Evolutionary conservation across 2,329 filamentous ascomycete species (phyloP).

Genomic region (Penicillium sclerotiorum): DNA sequence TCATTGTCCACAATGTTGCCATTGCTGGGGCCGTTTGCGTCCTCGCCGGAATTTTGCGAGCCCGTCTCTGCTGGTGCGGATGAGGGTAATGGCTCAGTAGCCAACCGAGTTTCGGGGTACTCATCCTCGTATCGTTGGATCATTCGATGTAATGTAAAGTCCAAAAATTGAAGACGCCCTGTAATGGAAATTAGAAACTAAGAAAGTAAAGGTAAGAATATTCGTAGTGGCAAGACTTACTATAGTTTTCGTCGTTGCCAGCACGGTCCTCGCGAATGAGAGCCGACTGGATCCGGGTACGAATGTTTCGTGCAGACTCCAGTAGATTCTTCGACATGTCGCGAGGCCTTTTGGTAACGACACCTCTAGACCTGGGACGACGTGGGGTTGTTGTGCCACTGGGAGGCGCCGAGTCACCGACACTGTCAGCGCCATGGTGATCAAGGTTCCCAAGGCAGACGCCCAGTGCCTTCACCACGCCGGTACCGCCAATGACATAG

Average conservation of each 20-base stretch:
- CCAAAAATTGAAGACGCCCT: slow-evolving; percentile 82
- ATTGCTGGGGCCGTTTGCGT: slow-evolving; percentile 22
- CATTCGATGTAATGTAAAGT: slow-evolving; percentile 84
- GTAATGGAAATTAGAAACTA: slow-evolving; percentile 28
- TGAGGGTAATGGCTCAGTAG: slow-evolving; percentile 24
- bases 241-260: slow-evolving; percentile 74
- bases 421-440: slow-evolving; percentile 50
- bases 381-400: slow-evolving; percentile 60
- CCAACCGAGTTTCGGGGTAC: slow-evolving; percentile 80
- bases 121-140: slow-evolving; percentile 96
- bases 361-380: slow-evolving; percentile 52
- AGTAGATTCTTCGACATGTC: slow-evolving; percentile 93
- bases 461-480: slow-evolving; percentile 89
- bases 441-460: slow-evolving; percentile 85
- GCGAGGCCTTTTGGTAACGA: slow-evolving; percentile 69
- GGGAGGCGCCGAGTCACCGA: slow-evolving; percentile 44
- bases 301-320: slow-evolving; percentile 84
- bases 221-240: slow-evolving; percentile 61
- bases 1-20: slow-evolving; percentile 34
- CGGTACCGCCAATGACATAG: slow-evolving; percentile 93
- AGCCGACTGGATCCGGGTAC: slow-evolving; percentile 78
- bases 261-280: slow-evolving; percentile 72
- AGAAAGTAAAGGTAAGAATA: not conserved
- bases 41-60: slow-evolving; percentile 40
- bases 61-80: slow-evolving; percentile 28